Base-by-base conservation (phyloP, 2,329 filamentous ascomycete species). In the Xylaria polymorpha region DNA sequence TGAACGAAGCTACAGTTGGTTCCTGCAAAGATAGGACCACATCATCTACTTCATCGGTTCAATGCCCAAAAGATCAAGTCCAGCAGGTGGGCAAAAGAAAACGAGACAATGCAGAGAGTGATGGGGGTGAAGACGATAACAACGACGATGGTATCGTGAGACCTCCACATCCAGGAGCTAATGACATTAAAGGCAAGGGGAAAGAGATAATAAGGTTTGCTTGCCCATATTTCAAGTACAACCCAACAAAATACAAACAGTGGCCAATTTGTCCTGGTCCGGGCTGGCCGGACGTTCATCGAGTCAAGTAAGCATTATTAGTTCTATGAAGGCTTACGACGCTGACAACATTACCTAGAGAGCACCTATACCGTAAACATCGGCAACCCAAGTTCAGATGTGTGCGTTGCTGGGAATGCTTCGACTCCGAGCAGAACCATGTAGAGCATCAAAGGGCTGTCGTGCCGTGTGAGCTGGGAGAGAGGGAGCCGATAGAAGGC, bases 211-310 rank as follows among this genome's bases (percentile, higher is more conserved):
- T 44, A 10, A 69, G 61, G 12, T 67, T 68, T 35, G 65, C 68
- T 12, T 71, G 68, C 29, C 68, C 70, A 18, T 72, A 72, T 25
- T 71, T 71, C 46, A 72, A 68, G 32, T 60, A 67, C 20, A 61
- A 68, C 12, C 68, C 65, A 29, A 44, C 48, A 12, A 70, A 70
- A 43, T 72, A 70, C 20, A 53, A 64, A 44, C 25, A 41, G 9
- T 67, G 68, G 68, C 43, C 43, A 32, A 57, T 48, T 10, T 70
- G 64, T 43, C 67, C 68, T 7, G 70, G 70, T 2, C 68, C 65
- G 14, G 64, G 68, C 2, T 72, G 68, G 65, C 4, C 12, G 18
- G 44, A 71, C 5, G 56, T 71, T n/a, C 63, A 68, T 64, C 59
- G 60, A 64, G 62, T 71, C 25, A 71, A 71, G 70, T 72, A 60